phyloP scores from a whole-genome alignment of 257 asterid species.

The Penstemon eatonii region DNA sequence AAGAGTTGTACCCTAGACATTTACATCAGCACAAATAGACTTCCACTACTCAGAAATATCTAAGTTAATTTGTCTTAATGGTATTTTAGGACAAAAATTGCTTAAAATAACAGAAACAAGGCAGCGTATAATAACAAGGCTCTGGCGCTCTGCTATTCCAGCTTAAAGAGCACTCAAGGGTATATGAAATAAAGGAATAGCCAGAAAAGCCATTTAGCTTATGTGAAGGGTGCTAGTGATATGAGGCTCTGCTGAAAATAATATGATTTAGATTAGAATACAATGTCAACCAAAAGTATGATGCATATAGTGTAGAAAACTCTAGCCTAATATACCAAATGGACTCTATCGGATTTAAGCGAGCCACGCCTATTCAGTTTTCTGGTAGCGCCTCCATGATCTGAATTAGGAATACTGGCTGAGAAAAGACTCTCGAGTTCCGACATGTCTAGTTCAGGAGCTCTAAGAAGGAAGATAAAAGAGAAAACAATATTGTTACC shows the following conservation, averaged over 20 bases:
- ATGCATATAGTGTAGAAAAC: not conserved
- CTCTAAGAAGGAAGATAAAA: conserved; percentile 46
- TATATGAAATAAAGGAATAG: not conserved
- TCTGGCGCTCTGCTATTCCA: not conserved
- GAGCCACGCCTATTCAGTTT: conserved; percentile 47
- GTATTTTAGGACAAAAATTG: no score
- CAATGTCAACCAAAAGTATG: not conserved
- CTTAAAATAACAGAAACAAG: no score
- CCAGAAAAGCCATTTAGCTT: conserved; percentile 11
- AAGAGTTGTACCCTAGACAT: no score
- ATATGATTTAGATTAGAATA: conserved; percentile 1
- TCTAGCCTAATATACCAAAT: conserved; percentile 51
- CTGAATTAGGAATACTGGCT: conserved; percentile 48
- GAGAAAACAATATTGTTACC: conserved; percentile 24
- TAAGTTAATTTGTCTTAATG: no score
- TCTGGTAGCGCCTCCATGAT: conserved; percentile 38
- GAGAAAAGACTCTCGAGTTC: conserved; percentile 90
- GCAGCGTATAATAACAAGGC: not conserved
- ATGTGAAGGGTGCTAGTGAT: conserved; percentile 7
- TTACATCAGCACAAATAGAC: no score
- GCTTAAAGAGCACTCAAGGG: not conserved
- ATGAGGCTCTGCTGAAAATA: not conserved
- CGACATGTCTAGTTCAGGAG: conserved; percentile 78
- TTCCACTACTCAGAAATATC: no score
- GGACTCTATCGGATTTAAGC: conserved; percentile 67